These are phyloP conservation scores for Chloranthus sessilifolius DNA, from an alignment of 164 flowering plant genomes.

Conservation along the genomic window DNA sequence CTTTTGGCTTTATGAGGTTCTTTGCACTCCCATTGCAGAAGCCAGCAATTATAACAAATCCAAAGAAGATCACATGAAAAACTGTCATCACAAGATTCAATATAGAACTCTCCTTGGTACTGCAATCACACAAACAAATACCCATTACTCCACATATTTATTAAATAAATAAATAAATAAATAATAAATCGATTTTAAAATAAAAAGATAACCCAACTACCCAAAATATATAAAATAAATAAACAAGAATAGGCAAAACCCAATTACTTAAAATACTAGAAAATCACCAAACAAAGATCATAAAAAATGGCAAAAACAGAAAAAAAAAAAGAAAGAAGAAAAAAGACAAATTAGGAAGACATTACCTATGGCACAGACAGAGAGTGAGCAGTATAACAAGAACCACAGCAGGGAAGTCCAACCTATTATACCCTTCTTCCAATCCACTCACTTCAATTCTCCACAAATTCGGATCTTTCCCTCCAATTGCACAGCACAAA, in stretches of 20 bases:
- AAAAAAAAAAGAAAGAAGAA: slow-evolving; percentile 4
- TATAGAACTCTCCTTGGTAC: slow-evolving; percentile 85
- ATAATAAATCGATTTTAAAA: too few relatives aligned
- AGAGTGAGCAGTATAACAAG: slow-evolving; percentile 65
- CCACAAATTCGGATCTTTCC: slow-evolving; percentile 41
- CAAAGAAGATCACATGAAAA: slow-evolving; percentile 70
- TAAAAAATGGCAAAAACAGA: not conserved
- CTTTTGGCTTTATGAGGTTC: slow-evolving; percentile 56
- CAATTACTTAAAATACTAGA: slow-evolving; percentile 9
- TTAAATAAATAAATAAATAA: not conserved
- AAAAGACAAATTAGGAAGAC: slow-evolving; percentile 1
- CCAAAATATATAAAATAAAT: not conserved
- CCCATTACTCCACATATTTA: slow-evolving; percentile 9
- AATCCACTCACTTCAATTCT: slow-evolving; percentile 53
- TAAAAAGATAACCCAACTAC: slow-evolving; percentile 2
- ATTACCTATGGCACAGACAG: slow-evolving; percentile 60
- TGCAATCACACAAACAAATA: slow-evolving; percentile 33
- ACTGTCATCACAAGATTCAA: slow-evolving; percentile 77
- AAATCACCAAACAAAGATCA: not conserved
- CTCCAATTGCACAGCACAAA: slow-evolving; percentile 44
- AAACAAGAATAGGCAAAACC: slow-evolving; percentile 5
- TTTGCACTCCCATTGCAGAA: slow-evolving; percentile 50
- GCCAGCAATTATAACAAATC: slow-evolving; percentile 59
- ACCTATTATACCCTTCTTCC: slow-evolving; percentile 41
- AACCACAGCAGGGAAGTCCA: slow-evolving; percentile 78